Percentiles rank a stretch among this genome's conserved stretches.
Conservation (phyloP, 2,329 filamentous ascomycete species). For the Emmonsiellopsis sp. region DNA sequence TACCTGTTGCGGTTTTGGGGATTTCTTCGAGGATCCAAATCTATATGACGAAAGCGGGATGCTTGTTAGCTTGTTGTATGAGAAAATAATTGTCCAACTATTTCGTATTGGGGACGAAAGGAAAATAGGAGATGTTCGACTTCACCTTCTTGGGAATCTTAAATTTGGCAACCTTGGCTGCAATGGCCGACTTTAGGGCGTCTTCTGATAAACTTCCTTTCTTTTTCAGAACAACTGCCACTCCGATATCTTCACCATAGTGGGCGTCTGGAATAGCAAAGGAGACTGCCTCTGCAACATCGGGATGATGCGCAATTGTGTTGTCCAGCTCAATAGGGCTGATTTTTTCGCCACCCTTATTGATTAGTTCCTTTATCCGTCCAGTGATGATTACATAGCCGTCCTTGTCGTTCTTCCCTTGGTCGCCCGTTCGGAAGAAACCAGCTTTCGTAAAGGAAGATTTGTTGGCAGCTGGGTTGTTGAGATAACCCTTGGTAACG, state of each 20-base stretch:
- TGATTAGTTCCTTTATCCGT: conserved; percentile 86
- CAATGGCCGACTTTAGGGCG: conserved; percentile 60
- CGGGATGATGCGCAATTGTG: conserved; percentile 62
- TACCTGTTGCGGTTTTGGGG: conserved; percentile 74
- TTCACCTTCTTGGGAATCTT: conserved; percentile 73
- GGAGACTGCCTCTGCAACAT: conserved; percentile 68
- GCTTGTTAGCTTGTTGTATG: background rate
- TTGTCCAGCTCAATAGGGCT: conserved; percentile 83
- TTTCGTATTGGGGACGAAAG: background rate
- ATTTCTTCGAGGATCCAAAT: conserved; percentile 75
- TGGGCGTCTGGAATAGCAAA: conserved; percentile 76
- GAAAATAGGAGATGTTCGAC: background rate
- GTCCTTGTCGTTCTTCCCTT: conserved; percentile 70
- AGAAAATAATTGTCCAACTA: background rate
- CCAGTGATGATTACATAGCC: conserved; percentile 81
- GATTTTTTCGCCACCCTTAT: conserved; percentile 86
- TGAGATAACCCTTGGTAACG: conserved; percentile 76
- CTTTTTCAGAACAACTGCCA: conserved; percentile 65
- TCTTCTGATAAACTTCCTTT: conserved; percentile 48
- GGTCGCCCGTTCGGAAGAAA: conserved; percentile 82
- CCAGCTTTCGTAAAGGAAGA: conserved; percentile 64
- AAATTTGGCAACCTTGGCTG: conserved; percentile 66
- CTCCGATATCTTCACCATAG: conserved; percentile 73
- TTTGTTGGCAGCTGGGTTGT: conserved; percentile 69
- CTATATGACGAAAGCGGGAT: conserved; percentile 29